Conservation (phyloP, 805 yeast species). For the Lipomyces chichibuensis region DNA sequence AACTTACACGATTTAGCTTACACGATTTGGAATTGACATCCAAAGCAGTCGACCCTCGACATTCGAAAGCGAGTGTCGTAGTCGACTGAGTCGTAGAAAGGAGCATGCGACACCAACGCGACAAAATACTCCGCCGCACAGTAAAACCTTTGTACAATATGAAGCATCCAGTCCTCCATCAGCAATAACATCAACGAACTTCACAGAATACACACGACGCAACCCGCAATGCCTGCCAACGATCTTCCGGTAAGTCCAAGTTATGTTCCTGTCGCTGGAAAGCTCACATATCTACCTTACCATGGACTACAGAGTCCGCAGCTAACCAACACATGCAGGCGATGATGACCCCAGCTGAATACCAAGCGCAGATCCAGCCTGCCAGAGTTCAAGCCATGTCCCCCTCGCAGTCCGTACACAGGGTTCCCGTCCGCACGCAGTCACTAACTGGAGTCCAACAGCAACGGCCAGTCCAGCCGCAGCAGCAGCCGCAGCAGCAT, state of each 20-base stretch:
- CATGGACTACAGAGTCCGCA: neutral
- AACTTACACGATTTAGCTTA: no score
- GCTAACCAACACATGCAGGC: slow-evolving; percentile 9
- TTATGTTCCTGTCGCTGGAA: neutral
- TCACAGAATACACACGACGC: neutral
- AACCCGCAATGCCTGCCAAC: slow-evolving; percentile 11
- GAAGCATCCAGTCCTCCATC: no score
- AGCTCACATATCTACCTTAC: no score
- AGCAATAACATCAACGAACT: neutral
- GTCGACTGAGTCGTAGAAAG: no score
- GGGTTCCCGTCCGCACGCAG: slow-evolving; percentile 8
- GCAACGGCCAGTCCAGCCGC: slow-evolving; percentile 9
- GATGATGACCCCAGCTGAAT: slow-evolving; percentile 32
- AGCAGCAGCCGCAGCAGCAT: slow-evolving; percentile 5
- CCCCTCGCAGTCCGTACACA: neutral
- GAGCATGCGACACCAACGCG: no score
- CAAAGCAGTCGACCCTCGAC: no score
- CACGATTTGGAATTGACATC: no score
- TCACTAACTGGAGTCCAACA: neutral
- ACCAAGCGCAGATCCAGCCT: slow-evolving; percentile 12
- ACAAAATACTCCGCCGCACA: no score
- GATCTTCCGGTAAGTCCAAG: slow-evolving; percentile 20
- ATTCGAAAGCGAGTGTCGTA: no score
- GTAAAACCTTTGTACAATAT: no score
- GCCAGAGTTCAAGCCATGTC: neutral